These are phyloP conservation scores for Blumeriella jaapii DNA, from an alignment of 2,329 filamentous ascomycete species.

Conservation along the genomic window DNA sequence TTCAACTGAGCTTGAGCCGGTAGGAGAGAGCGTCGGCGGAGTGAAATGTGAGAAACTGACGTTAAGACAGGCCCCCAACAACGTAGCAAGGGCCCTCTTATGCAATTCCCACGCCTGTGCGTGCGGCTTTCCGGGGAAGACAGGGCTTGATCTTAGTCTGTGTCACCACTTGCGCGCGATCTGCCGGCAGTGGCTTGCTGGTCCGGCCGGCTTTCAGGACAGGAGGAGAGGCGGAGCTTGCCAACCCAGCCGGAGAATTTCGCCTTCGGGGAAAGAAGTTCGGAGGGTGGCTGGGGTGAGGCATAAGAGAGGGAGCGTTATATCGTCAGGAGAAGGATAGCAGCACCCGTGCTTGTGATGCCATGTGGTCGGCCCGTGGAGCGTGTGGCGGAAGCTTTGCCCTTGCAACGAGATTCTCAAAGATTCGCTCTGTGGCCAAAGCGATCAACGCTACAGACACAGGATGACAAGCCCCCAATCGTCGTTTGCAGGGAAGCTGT, in stretches of 20 bases:
- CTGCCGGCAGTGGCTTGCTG: conserved; percentile 8
- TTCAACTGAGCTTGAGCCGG: conserved; percentile 3
- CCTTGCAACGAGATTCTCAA: conserved; percentile 1
- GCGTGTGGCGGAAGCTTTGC: not conserved
- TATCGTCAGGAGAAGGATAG: not conserved
- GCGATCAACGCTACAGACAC: conserved; percentile 11
- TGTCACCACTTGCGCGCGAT: conserved; percentile 14
- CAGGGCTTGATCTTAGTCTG: conserved; percentile 8
- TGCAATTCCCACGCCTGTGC: conserved; percentile 6
- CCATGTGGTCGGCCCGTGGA: conserved; percentile 4
- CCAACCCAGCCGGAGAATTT: not conserved
- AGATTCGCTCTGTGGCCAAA: conserved; percentile 12
- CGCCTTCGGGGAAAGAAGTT: conserved; percentile 1
- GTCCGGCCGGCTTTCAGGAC: not conserved
- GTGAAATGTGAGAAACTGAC: conserved; percentile 12
- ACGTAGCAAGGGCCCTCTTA: conserved; percentile 8
- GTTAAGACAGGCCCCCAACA: conserved; percentile 6
- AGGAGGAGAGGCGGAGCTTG: not conserved
- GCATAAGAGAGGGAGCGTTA: conserved; percentile 1
- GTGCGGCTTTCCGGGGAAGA: conserved; percentile 10
- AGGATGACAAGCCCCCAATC: conserved; percentile 5
- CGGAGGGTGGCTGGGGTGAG: conserved; percentile 8
- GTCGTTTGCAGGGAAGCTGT: conserved; percentile 15
- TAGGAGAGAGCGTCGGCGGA: not conserved
- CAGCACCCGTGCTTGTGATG: conserved; percentile 2